Percentiles rank a stretch among this genome's conserved stretches.
phyloP scores from a whole-genome alignment of 441 rosid genomes.

The Jatropha multifida region DNA sequence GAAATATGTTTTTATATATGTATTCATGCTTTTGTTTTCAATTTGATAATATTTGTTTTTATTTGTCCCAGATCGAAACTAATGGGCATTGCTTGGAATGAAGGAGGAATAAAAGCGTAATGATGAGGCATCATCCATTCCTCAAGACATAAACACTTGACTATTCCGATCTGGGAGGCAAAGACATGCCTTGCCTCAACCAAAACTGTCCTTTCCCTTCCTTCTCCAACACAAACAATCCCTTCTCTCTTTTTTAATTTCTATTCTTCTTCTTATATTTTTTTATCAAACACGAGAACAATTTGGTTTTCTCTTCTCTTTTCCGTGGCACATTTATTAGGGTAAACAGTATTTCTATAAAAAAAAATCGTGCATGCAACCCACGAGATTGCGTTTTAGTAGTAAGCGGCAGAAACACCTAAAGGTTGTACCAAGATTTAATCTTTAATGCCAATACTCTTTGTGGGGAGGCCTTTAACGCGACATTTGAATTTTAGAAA shows the following conservation, averaged over 20 bases:
- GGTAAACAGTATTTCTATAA: no score
- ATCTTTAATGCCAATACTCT: no score
- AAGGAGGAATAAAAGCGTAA: constrained; percentile 13
- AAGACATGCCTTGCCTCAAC: constrained; percentile 13
- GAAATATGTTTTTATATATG: neutral
- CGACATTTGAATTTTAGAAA: no score
- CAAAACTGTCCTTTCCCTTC: constrained; percentile 8
- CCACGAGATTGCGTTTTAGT: no score
- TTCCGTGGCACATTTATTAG: no score
- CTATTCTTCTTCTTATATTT: neutral
- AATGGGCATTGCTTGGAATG: constrained; percentile 9
- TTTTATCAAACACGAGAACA: neutral
- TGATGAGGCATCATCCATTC: constrained; percentile 11
- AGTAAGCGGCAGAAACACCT: no score
- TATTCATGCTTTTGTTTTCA: neutral
- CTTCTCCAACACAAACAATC: neutral
- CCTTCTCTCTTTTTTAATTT: neutral
- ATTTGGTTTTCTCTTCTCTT: no score
- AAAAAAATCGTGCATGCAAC: no score
- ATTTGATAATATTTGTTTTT: neutral
- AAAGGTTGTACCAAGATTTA: no score
- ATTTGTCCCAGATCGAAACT: constrained; percentile 1
- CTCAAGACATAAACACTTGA: constrained; percentile 8
- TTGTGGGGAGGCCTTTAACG: no score
- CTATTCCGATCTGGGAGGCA: constrained; percentile 22